Conservation (phyloP, 495 filamentous ascomycete species). For the Neurospora africana region DNA sequence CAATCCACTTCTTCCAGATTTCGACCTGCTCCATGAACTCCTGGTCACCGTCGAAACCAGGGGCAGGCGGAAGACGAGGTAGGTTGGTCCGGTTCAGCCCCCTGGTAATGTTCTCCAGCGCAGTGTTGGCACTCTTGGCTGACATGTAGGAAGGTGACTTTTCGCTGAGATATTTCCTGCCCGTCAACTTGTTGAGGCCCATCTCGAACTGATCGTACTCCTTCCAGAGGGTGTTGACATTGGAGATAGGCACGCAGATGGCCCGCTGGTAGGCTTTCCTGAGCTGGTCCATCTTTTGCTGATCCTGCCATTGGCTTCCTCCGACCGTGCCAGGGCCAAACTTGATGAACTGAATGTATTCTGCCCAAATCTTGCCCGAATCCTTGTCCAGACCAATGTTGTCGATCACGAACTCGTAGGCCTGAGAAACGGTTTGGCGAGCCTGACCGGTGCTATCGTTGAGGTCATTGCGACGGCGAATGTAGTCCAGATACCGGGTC, state of each 20-base stretch:
- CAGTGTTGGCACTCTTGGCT: constrained; percentile 72
- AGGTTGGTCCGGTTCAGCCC: constrained; percentile 67
- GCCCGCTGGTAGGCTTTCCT: constrained; percentile 87
- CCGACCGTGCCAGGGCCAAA: constrained; percentile 73
- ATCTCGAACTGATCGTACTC: constrained; percentile 96
- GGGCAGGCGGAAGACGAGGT: constrained; percentile 69
- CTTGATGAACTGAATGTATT: constrained; percentile 86
- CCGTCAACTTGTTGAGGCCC: constrained; percentile 80
- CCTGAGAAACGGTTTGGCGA: constrained; percentile 63
- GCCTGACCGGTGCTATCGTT: constrained; percentile 69
- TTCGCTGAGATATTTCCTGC: constrained; percentile 86
- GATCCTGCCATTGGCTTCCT: constrained; percentile 84
- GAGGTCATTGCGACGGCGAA: constrained; percentile 81
- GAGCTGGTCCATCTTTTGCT: constrained; percentile 91
- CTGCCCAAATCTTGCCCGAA: constrained; percentile 80
- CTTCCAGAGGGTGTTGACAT: constrained; percentile 78
- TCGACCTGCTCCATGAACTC: constrained; percentile 81
- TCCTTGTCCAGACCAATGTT: constrained; percentile 88
- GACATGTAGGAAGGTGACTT: constrained; percentile 88
- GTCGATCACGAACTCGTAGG: constrained; percentile 84
- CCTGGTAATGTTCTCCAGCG: constrained; percentile 73
- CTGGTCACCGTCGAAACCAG: constrained; percentile 75
- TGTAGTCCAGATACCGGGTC: constrained; percentile 89
- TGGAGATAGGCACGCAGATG: constrained; percentile 69
- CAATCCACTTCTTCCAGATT: constrained; percentile 86